Evolutionary conservation across 108 stramenopile species (phyloP).

Genomic region (Cyclotella cryptica): DNA sequence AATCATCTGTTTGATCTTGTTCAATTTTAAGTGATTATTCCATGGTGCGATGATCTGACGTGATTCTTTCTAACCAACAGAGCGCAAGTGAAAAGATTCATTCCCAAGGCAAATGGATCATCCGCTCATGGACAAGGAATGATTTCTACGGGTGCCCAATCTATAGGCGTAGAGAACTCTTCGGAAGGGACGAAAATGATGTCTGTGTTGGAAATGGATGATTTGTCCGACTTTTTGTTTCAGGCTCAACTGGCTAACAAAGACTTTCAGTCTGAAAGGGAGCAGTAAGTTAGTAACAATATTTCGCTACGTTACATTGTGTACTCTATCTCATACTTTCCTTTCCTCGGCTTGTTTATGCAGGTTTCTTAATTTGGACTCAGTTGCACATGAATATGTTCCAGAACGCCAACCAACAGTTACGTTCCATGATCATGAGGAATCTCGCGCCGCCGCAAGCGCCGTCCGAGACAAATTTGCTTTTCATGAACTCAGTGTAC

Average conservation of each 20-base stretch:
- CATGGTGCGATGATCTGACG: background rate
- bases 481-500: constrained; percentile 91
- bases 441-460: background rate
- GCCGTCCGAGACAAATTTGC: constrained; percentile 66
- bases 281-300: constrained; percentile 41
- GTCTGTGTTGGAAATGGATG: constrained; percentile 90
- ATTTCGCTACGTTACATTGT: background rate
- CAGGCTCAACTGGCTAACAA: constrained; percentile 94
- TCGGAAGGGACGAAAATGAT: constrained; percentile 56
- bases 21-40: background rate
- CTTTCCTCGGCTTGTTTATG: background rate
- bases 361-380: constrained; percentile 41
- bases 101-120: constrained; percentile 69
- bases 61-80: constrained; percentile 7
- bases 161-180: constrained; percentile 61
- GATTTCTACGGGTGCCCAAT: constrained; percentile 75
- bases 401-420: constrained; percentile 29
- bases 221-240: constrained; percentile 93
- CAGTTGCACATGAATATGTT: constrained; percentile 42
- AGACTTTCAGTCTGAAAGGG: constrained; percentile 88
- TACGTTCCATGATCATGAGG: constrained; percentile 36
- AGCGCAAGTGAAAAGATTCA: constrained; percentile 65
- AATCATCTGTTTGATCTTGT: constrained; percentile 1
- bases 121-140: constrained; percentile 76
- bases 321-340: background rate